Evolutionary conservation across 2,329 filamentous ascomycete species (phyloP).

Genomic region (Ceratocystis harringtonii): DNA sequence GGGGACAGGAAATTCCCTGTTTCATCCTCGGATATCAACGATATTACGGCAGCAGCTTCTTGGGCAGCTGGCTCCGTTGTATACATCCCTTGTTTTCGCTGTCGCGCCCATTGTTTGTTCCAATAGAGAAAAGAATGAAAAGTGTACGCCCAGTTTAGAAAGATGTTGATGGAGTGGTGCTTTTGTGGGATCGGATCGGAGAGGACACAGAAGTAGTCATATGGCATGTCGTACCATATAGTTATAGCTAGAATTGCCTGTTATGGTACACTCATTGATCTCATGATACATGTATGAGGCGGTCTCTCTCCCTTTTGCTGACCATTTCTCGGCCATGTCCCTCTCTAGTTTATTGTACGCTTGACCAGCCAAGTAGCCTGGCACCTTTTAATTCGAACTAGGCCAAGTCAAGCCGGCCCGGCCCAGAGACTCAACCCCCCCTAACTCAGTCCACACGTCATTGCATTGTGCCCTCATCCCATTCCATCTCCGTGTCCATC

Average conservation of each 20-base stretch:
- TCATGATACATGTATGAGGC: not conserved
- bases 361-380: not conserved
- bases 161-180: not conserved
- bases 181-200: not conserved
- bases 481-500: slow-evolving; percentile 15
- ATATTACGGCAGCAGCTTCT: not conserved
- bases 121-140: slow-evolving; percentile 5
- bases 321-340: not conserved
- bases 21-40: slow-evolving; percentile 11
- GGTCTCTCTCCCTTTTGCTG: not conserved
- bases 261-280: not conserved
- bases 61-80: not conserved
- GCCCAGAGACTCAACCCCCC: not conserved
- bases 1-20: not conserved
- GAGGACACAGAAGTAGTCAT: not conserved
- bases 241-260: not conserved
- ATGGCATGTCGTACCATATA: not conserved
- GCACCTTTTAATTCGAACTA: not conserved
- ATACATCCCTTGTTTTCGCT: too few species aligned
- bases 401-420: not conserved
- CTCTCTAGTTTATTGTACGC: not conserved
- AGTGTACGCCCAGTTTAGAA: not conserved
- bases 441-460: not conserved
- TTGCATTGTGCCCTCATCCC: slow-evolving; percentile 14
- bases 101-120: not conserved